phyloP scores from a whole-genome alignment of 1,284 basidiomycete species.

The Marasmius oreades region DNA sequence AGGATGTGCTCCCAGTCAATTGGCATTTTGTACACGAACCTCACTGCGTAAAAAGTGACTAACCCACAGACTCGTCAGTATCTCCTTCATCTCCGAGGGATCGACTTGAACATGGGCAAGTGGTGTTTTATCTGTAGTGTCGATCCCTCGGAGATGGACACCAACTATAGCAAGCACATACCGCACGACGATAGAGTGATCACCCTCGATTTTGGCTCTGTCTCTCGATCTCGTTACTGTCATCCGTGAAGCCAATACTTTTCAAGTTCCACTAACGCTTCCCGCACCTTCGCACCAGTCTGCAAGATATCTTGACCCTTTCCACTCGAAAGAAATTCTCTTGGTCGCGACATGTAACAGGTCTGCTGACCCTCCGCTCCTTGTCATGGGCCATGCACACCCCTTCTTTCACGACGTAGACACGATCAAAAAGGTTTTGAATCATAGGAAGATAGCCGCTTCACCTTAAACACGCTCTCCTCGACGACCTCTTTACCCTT shows the following conservation, averaged over 20 bases:
- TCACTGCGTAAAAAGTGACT: not conserved
- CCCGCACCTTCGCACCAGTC: not conserved
- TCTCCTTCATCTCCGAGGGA: no score
- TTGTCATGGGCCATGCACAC: no score
- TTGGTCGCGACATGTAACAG: not conserved
- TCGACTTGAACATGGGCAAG: not conserved
- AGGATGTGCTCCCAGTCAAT: not conserved
- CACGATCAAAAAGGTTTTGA: no score
- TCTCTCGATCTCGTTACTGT: not conserved
- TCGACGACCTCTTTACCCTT: no score
- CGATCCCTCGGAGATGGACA: constrained; percentile 1
- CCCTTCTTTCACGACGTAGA: no score
- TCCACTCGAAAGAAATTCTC: not conserved
- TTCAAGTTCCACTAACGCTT: not conserved
- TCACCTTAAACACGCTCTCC: no score
- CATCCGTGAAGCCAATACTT: not conserved
- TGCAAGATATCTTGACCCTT: not conserved
- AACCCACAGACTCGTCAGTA: not conserved
- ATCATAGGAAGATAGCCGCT: no score
- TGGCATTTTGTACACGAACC: not conserved
- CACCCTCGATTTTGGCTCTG: not conserved
- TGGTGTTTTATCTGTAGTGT: not conserved
- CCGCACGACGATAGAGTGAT: not conserved
- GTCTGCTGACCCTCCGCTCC: no score
- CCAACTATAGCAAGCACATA: not conserved